Evolutionary conservation across 2,329 filamentous ascomycete species (phyloP), one percentile per base, ranked within the genome.

Genomic region (Fusarium veterinarium): DNA sequence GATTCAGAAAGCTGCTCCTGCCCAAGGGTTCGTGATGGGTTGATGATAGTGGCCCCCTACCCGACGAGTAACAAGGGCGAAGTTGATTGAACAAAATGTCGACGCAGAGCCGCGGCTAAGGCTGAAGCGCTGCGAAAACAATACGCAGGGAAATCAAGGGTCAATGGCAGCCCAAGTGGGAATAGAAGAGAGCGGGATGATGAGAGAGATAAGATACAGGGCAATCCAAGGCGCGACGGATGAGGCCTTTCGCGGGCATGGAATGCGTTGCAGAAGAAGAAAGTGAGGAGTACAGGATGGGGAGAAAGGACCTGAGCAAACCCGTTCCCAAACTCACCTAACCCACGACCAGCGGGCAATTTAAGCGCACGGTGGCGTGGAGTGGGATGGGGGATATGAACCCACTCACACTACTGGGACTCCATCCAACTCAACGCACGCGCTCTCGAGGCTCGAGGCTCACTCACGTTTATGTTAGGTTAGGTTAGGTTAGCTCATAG

Each of bases 251-350:
- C 75, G 71, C 73, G 67, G 75, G 75, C 72, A 76, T 72, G 74
- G 75, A 78, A 78, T 79, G 78, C 78, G 78, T 79, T 80, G 76
- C 76, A 77, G 78, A 80, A 75, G 76, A 78, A 75, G 78, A 79
- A 80, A 78, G 79, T 76, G 78, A 80, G 78, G 79, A 80, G 80
- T 80, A 79, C 71, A 79, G 79, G 76, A 78, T 78, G 80, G 80
- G 81, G 80, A 80, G 81, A 79, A 82, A 81, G 77, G 79, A 82
- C 80, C 79, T 82, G 78, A 80, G 78, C 80, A 69, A 81, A 78
- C 78, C 77, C 74, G 64, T 73, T 73, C 46, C 40, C 40, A 80
- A 84, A 84, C 82, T 84, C 77, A 79, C 82, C 82, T 84, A 76
- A 84, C 82, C 82, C 82, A 84, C 78, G 79, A 81, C 61, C 55